phyloP scores from a whole-genome alignment of 768 basidiomycete species.

The Boletus huronensis region DNA sequence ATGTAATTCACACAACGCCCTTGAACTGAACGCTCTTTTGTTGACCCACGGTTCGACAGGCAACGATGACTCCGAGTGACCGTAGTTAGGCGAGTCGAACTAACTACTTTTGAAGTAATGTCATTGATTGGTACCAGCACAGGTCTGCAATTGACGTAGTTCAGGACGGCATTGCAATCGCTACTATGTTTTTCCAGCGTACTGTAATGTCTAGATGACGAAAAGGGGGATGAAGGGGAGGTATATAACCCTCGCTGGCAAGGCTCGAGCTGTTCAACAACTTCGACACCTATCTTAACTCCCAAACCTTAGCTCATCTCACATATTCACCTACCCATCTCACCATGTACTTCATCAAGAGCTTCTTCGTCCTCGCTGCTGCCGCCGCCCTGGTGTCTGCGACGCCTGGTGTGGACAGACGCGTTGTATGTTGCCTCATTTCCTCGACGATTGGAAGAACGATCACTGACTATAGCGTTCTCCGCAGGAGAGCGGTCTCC shows the following conservation, averaged over 20 bases:
- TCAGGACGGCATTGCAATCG: not conserved
- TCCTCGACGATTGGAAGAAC: not conserved
- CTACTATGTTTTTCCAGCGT: not conserved
- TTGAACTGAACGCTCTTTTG: not conserved
- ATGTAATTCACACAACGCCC: too few relatives aligned
- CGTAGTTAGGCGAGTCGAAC: not conserved
- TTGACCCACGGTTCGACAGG: not conserved
- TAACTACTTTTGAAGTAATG: not conserved
- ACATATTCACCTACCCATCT: not conserved
- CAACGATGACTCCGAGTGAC: not conserved
- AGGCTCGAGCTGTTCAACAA: too few relatives aligned
- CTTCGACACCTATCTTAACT: too few relatives aligned
- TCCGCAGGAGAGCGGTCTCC: not conserved
- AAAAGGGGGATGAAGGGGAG: not conserved
- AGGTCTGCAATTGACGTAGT: not conserved
- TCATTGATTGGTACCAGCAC: not conserved
- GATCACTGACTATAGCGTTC: not conserved
- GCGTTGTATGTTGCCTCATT: not conserved
- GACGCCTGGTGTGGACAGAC: not conserved
- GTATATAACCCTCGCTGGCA: not conserved
- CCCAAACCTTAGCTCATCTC: not conserved
- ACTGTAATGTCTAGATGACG: not conserved
- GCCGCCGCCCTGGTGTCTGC: not conserved
- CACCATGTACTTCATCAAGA: not conserved
- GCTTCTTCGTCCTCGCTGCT: not conserved